Evolutionary conservation across 2,329 filamentous ascomycete genomes (phyloP).

Genomic region (Colletotrichum tropicicola): DNA sequence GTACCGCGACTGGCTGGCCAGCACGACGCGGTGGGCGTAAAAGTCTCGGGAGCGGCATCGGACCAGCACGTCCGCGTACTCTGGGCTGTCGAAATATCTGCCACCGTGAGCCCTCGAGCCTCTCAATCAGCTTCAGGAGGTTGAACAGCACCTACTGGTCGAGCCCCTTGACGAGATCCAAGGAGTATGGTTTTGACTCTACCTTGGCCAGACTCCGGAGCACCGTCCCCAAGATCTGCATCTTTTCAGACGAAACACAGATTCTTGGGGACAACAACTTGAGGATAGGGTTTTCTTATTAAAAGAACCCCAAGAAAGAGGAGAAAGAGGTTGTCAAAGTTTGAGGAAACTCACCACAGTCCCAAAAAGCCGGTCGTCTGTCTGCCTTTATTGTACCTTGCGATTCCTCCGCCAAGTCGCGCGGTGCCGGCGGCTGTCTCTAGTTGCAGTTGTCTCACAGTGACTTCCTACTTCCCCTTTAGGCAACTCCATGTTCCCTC

Average conservation of each 20-base stretch:
- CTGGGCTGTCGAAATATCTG: conserved; percentile 2
- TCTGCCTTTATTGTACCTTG: too few species aligned
- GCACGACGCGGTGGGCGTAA: conserved; percentile 2
- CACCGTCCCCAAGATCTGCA: conserved; percentile 12
- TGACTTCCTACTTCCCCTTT: background rate
- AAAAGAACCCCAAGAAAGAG: too few species aligned
- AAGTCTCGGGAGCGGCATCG: background rate
- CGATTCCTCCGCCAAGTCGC: background rate
- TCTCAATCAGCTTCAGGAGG: too few species aligned
- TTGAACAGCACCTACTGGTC: background rate
- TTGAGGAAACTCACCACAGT: too few species aligned
- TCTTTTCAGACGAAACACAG: background rate
- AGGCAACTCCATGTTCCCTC: background rate
- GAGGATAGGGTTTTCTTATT: too few species aligned
- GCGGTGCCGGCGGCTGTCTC: background rate
- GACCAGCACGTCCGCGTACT: background rate
- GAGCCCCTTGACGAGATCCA: background rate
- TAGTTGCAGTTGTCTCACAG: background rate
- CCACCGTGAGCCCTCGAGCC: too few species aligned
- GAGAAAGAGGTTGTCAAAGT: too few species aligned
- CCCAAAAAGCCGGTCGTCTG: too few species aligned
- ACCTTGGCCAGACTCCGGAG: background rate
- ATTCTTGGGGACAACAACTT: too few species aligned
- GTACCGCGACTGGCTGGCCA: background rate
- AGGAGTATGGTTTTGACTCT: background rate